phyloP scores from a whole-genome alignment of 208 protist genomes.

The Trypanosoma vivax region DNA sequence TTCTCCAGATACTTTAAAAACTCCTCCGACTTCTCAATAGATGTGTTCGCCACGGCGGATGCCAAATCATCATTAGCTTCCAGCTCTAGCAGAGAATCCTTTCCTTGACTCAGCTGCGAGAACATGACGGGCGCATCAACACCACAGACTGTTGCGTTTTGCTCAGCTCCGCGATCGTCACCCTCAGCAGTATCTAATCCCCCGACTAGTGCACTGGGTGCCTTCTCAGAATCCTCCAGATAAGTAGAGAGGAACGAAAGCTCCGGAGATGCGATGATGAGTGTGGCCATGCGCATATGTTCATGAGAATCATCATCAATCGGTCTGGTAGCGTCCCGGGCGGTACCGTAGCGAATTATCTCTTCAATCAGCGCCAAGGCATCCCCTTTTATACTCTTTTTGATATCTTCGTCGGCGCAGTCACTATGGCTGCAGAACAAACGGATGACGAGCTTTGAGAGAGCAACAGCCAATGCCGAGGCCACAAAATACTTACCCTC shows the following conservation, averaged over 20 bases:
- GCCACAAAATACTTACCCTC: constrained; percentile 94
- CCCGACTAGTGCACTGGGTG: constrained; percentile 26
- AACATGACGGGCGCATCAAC: constrained; percentile 74
- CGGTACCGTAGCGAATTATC: constrained; percentile 73
- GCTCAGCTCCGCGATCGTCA: background rate
- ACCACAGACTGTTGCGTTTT: constrained; percentile 20
- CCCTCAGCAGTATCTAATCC: background rate
- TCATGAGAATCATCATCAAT: constrained; percentile 89
- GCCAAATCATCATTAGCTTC: constrained; percentile 36
- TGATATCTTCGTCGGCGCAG: constrained; percentile 19
- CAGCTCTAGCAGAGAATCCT: constrained; percentile 51
- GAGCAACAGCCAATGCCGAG: constrained; percentile 74
- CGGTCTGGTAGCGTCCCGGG: constrained; percentile 15
- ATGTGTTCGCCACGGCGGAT: constrained; percentile 29
- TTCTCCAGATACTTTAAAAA: constrained; percentile 75
- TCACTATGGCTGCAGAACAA: constrained; percentile 21
- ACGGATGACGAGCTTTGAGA: constrained; percentile 93
- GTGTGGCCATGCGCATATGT: constrained; percentile 80
- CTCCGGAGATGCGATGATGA: constrained; percentile 31
- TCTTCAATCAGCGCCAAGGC: constrained; percentile 60
- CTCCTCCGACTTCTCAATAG: constrained; percentile 30
- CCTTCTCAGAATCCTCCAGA: constrained; percentile 63
- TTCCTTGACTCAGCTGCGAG: constrained; percentile 58
- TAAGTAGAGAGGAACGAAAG: constrained; percentile 49
- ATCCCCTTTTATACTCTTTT: constrained; percentile 43